Conservation (phyloP, 768 basidiomycete genomes). For the Pholiota conissans region DNA sequence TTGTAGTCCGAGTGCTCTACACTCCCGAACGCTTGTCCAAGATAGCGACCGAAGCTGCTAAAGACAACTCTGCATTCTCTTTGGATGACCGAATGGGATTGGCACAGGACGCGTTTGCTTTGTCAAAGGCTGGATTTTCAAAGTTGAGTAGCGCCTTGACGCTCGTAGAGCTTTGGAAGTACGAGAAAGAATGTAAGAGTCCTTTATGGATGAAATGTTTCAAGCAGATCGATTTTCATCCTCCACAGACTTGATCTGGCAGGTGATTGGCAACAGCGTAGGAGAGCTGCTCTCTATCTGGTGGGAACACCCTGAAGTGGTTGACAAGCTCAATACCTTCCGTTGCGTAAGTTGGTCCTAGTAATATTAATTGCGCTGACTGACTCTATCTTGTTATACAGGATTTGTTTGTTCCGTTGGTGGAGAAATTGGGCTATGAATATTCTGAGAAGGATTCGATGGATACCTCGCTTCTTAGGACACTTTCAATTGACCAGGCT, state of each 20-base stretch:
- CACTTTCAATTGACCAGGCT: conserved; percentile 64
- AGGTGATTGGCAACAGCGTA: conserved; percentile 61
- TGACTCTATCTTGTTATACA: conserved; percentile 21
- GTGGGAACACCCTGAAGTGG: conserved; percentile 75
- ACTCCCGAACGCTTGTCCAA: conserved; percentile 72
- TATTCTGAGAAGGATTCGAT: conserved; percentile 63
- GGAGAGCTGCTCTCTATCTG: conserved; percentile 59
- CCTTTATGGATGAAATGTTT: neutral
- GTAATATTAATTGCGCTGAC: neutral
- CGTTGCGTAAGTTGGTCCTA: conserved; percentile 53
- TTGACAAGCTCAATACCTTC: conserved; percentile 58
- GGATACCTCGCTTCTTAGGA: conserved; percentile 72
- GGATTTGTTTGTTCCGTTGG: conserved; percentile 73
- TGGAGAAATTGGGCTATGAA: conserved; percentile 77
- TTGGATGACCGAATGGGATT: conserved; percentile 89
- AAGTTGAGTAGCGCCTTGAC: conserved; percentile 76
- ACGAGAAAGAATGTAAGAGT: conserved; percentile 71
- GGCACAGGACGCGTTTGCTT: conserved; percentile 77
- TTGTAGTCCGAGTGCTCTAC: conserved; percentile 82
- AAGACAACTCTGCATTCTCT: conserved; percentile 61
- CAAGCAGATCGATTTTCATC: no score
- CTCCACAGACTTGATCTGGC: conserved; percentile 91
- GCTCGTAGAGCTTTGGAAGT: conserved; percentile 64
- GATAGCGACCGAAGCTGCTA: conserved; percentile 81
- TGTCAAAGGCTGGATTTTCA: conserved; percentile 80